Base-by-base conservation (phyloP, 2,329 filamentous ascomycete species). In the Coleophoma crateriformis region DNA sequence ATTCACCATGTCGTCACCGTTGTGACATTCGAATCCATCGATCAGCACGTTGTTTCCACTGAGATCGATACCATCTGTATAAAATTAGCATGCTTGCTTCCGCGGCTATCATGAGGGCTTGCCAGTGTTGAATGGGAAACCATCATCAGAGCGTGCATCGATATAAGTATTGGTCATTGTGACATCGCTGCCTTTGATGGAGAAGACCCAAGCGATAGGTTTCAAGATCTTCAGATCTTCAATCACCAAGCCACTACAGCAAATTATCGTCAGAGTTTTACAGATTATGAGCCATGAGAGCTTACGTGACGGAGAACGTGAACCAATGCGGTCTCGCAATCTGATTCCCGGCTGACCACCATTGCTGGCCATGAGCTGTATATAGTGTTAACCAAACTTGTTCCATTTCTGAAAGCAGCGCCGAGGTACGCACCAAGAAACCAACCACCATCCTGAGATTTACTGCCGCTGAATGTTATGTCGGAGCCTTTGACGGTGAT, bases 111-210 rank as follows among this genome's bases (percentile, higher is more conserved):
- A 8, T n/a, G 4, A 14, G 2, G n/a, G n/a, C 20, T 32, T 15
- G 54, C 49, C 54, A 8, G 57, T 58, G 48, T 59, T 59, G 47
- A 59, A 57, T 6, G 56, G 56, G 38, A 58, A 59, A 0, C 52
- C 53, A 12, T 54, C 47, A 14, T 48, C 38, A 0, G 57, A 59
- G 14, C 51, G 45, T 1, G 57, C 56, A 35, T 59, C 56, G 19
- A 59, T 48, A 2, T 48, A 46, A 15, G 54, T 59, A 45, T 58
- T 50, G 7, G 56, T 58, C 54, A 59, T 59, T 40, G 50, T 50
- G 13, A 59, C 53, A 33, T 57, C 46, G 6, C 46, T 53, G 15
- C 57, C 57, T 19, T 49, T 41, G 33, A 59, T 52, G 4, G 50
- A 53, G 38, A 58, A 59, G 12, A 54, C 51, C 57, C 56, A 59